phyloP scores from a whole-genome alignment of 2,329 filamentous ascomycete species.

The Seiridium unicorne region DNA sequence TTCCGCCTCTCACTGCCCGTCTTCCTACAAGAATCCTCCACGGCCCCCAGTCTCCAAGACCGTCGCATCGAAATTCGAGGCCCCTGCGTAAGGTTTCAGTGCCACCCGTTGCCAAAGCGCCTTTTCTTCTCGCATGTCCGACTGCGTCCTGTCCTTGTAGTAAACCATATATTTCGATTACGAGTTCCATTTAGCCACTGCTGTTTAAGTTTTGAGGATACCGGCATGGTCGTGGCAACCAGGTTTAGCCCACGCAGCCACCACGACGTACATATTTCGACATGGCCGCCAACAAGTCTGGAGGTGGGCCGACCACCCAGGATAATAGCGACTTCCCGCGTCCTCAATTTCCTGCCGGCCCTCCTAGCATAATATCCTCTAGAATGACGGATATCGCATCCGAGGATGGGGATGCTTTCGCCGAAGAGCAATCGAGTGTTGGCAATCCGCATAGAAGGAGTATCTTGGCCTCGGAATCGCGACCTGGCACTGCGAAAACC shows the following conservation, averaged over 20 bases:
- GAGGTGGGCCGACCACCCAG: constrained; percentile 33
- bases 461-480: constrained; percentile 44
- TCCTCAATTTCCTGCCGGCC: constrained; percentile 41
- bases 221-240: not conserved
- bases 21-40: too few relatives aligned
- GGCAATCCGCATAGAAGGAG: constrained; percentile 35
- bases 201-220: not conserved
- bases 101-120: not conserved
- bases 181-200: not conserved
- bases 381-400: constrained; percentile 66
- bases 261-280: not conserved
- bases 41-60: not conserved
- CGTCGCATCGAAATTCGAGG: not conserved
- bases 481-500: constrained; percentile 54
- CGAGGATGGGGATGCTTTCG: constrained; percentile 48
- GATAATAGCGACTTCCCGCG: constrained; percentile 37
- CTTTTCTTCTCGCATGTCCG: not conserved
- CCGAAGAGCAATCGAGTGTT: constrained; percentile 25
- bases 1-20: not conserved
- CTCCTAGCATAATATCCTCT: constrained; percentile 68
- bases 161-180: not conserved
- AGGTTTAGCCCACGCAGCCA: not conserved
- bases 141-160: not conserved
- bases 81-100: not conserved
- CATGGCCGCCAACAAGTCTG: constrained; percentile 29